phyloP scores from a whole-genome alignment of 2,329 filamentous ascomycete species.

The Penicillium psychrosexuale region DNA sequence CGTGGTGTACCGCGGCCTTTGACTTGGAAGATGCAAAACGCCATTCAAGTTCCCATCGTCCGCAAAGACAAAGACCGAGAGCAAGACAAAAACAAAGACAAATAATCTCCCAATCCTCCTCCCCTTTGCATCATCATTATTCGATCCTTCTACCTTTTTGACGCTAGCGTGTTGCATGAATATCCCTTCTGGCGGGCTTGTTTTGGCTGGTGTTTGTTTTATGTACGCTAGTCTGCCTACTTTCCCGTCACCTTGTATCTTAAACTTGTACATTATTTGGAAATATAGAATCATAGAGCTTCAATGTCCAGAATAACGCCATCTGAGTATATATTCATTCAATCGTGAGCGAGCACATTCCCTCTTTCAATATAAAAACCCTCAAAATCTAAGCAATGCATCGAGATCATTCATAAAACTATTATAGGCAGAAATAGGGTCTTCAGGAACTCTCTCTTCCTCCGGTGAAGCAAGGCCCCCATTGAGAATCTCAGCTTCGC shows the following conservation, averaged over 20 bases:
- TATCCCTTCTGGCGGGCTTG: conserved; percentile 10
- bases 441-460: background rate
- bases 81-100: background rate
- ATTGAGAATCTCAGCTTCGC: background rate
- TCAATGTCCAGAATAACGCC: background rate
- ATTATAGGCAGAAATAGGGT: background rate
- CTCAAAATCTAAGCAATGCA: conserved; percentile 9
- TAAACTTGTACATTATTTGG: conserved; percentile 16
- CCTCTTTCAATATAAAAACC: background rate
- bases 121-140: background rate
- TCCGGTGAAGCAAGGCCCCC: background rate
- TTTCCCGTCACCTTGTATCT: conserved; percentile 10
- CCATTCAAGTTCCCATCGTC: conserved; percentile 32
- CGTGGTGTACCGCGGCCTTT: conserved; percentile 22
- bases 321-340: background rate
- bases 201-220: conserved; percentile 7
- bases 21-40: conserved; percentile 33
- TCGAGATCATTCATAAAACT: conserved; percentile 9
- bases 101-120: background rate
- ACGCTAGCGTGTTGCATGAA: conserved; percentile 20
- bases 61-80: conserved; percentile 3
- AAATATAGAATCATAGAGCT: conserved; percentile 14
- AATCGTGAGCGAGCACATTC: background rate
- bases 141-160: conserved; percentile 13
- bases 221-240: conserved; percentile 11